phyloP scores from a whole-genome alignment of 805 yeast genomes.

The Kodamaea sagamina region DNA sequence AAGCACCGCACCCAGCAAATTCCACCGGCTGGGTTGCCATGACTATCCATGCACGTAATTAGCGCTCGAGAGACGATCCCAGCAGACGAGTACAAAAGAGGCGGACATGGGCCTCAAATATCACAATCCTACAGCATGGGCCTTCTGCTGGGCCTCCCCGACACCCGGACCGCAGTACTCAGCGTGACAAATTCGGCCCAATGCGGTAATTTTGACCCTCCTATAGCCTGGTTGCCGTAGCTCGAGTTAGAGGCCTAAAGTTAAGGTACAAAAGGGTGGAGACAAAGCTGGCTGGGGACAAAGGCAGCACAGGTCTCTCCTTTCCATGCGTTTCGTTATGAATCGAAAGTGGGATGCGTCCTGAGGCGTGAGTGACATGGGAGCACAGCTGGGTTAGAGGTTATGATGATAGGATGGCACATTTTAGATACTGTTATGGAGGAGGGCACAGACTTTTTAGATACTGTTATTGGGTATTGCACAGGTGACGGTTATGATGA shows the following conservation, averaged over 20 bases:
- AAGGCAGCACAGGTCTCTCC: not conserved
- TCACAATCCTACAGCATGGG: too few species aligned
- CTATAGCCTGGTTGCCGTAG: too few species aligned
- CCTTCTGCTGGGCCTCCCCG: too few species aligned
- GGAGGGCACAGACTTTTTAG: too few species aligned
- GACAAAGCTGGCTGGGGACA: not conserved
- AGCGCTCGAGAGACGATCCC: slow-evolving; percentile 1
- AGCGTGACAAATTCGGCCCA: not conserved
- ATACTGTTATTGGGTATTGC: too few species aligned
- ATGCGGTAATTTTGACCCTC: not conserved
- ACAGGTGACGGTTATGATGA: too few species aligned
- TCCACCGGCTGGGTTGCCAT: slow-evolving; percentile 1
- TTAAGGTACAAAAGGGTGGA: slow-evolving; percentile 1
- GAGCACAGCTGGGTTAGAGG: too few species aligned
- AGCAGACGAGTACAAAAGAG: slow-evolving; percentile 4
- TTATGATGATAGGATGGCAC: too few species aligned
- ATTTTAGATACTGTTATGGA: too few species aligned
- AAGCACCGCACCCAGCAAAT: too few species aligned
- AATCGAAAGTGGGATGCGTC: not conserved
- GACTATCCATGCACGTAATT: not conserved
- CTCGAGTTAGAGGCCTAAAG: not conserved
- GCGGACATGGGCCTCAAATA: not conserved
- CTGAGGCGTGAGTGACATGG: too few species aligned
- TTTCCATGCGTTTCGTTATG: not conserved
- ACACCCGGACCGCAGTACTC: too few species aligned